These are phyloP conservation scores for Nicotiana attenuata DNA, from an alignment of 257 asterid species.

Conservation along the genomic window DNA sequence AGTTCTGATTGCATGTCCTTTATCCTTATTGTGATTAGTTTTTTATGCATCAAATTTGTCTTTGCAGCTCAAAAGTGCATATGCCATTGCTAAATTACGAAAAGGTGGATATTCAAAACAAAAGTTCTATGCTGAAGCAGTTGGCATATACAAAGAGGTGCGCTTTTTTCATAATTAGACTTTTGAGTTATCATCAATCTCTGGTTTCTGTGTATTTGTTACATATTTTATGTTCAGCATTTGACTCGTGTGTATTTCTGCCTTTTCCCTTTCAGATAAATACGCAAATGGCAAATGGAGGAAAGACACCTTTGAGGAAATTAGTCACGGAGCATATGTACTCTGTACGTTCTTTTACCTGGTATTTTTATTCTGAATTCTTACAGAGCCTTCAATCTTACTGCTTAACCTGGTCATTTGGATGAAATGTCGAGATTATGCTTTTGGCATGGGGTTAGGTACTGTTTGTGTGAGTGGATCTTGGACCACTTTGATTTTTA, in stretches of 20 bases:
- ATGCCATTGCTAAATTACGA: constrained; percentile 72
- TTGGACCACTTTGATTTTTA: background rate
- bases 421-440: background rate
- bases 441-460: background rate
- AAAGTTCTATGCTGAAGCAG: constrained; percentile 76
- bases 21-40: background rate
- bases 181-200: constrained; percentile 9
- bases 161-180: constrained; percentile 5
- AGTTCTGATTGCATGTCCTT: background rate
- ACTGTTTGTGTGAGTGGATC: background rate
- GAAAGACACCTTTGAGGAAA: constrained; percentile 70
- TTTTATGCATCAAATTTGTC: constrained; percentile 16
- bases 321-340: constrained; percentile 80
- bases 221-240: background rate
- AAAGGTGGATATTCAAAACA: constrained; percentile 75
- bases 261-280: constrained; percentile 53
- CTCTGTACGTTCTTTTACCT: constrained; percentile 59
- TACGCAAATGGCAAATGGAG: constrained; percentile 75
- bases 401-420: background rate
- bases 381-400: background rate
- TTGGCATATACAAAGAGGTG: constrained; percentile 80
- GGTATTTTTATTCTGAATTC: background rate
- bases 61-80: constrained; percentile 79
- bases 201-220: background rate
- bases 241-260: background rate